Evolutionary conservation across 106 monocot species (phyloP).

Genomic region (Agapanthus africanus): DNA sequence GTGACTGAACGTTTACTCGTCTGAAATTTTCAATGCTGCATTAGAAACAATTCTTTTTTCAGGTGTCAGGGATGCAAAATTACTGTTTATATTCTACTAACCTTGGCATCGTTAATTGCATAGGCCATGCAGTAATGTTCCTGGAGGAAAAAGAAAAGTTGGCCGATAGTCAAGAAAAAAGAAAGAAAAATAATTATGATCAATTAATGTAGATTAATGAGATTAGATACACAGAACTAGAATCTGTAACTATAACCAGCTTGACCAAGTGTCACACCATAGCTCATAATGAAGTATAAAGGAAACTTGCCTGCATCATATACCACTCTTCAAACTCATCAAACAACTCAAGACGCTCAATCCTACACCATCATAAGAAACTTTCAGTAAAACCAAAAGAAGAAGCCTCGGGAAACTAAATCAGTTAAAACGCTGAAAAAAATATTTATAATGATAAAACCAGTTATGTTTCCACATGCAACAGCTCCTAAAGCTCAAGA

Average conservation of each 20-base stretch:
- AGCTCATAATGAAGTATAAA: background rate
- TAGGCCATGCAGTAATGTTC: constrained; percentile 90
- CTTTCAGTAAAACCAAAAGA: background rate
- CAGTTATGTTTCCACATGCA: background rate
- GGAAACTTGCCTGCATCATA: constrained; percentile 92
- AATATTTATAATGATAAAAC: background rate
- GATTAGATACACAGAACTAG: background rate
- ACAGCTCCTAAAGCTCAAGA: too few species aligned
- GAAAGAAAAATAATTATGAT: background rate
- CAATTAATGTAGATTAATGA: background rate
- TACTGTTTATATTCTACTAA: constrained; percentile 34
- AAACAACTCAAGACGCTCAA: constrained; percentile 88
- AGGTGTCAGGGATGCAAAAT: background rate
- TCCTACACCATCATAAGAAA: constrained; percentile 36
- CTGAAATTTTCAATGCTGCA: background rate
- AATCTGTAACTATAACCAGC: background rate
- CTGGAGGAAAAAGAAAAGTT: constrained; percentile 32
- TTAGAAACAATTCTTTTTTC: background rate
- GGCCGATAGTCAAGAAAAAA: background rate
- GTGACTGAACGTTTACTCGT: background rate
- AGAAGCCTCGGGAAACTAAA: constrained; percentile 3
- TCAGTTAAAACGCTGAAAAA: background rate
- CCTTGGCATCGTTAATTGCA: constrained; percentile 80
- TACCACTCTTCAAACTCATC: constrained; percentile 99
- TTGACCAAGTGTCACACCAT: background rate